phyloP scores from a whole-genome alignment of 495 filamentous ascomycete genomes.

The Aspergillus homomorphus region DNA sequence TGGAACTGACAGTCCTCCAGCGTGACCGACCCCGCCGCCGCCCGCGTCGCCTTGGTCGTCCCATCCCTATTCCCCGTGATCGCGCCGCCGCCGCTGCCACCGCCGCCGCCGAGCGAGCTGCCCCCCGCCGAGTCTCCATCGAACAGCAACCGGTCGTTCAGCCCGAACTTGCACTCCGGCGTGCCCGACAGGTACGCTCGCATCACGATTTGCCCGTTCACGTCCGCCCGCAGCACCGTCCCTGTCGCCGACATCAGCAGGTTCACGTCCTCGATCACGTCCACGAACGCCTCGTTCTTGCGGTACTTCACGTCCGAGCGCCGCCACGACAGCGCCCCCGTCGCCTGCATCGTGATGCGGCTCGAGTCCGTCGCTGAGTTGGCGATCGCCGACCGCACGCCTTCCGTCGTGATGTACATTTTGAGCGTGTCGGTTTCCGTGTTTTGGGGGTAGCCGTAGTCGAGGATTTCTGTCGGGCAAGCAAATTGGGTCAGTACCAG shows the following conservation, averaged over 20 bases:
- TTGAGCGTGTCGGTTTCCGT: conserved; percentile 98
- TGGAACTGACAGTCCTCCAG: conserved; percentile 99
- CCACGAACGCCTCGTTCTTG: conserved; percentile 98
- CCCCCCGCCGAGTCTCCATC: conserved; percentile 57
- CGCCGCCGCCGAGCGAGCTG: conserved; percentile 10
- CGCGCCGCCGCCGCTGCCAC: conserved; percentile 46
- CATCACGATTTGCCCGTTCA: conserved; percentile 98
- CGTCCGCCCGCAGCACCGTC: conserved; percentile 92
- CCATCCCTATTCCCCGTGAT: conserved; percentile 44
- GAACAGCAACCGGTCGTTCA: conserved; percentile 92
- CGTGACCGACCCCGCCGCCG: conserved; percentile 92
- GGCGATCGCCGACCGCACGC: conserved; percentile 91
- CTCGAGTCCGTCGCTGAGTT: conserved; percentile 71
- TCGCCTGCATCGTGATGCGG: conserved; percentile 98
- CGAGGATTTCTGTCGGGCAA: conserved; percentile 77
- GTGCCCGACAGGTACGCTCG: conserved; percentile 95
- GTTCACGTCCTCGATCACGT: conserved; percentile 99
- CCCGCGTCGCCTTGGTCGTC: conserved; percentile 79
- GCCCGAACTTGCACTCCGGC: conserved; percentile 98
- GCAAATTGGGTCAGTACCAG: neutral
- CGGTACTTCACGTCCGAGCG: conserved; percentile 97
- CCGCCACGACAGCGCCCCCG: conserved; percentile 93
- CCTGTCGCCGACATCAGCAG: conserved; percentile 96
- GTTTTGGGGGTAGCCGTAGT: conserved; percentile 99
- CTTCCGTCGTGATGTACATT: conserved; percentile 99